Base-by-base conservation (phyloP, 2,329 filamentous ascomycete species). In the Alternaria brassicae region DNA sequence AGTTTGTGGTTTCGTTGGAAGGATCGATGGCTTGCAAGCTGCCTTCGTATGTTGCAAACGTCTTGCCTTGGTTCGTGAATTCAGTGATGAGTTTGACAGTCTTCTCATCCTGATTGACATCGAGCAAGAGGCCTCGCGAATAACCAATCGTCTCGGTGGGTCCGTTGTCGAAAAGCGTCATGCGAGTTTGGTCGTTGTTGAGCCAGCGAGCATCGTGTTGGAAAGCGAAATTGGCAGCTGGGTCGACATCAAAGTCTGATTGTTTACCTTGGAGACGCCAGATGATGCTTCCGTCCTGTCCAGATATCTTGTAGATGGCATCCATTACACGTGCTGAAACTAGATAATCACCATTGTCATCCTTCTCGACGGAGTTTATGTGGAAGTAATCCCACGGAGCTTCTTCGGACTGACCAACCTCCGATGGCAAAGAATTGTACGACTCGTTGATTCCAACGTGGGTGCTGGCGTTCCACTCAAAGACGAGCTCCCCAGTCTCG, bases 31-130 rank as follows among this genome's bases (percentile, higher is more conserved):
- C 53, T 62, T 82, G 80, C 41, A 80, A 56, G 25, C 75, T 78
- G 1, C 81, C 80, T 63, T 80, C 76, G 12, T 73, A 80, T 4
- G 66, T 64, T 3, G 73, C 70, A 28, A 78, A 73, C 23, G 79
- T 77, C 37, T 75, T 65, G 23, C 77, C 59, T 0, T 79, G 75
- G 45, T 80, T 78, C 42, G 73, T 69, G 67, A 79, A 84, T 25
- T 77, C 71, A 17, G 77, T 69, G 12, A 78, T 60, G 4, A 83
- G 71, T 12, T 69, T 71, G 19, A 77, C 83, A 1, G 83, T 85
- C 75, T 79, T 80, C 30, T 53, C 70, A 1, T 70, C 51, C 10
- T 76, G 60, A 55, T 83, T 76, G 9, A 84, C 60, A 2, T 73
- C 65, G 39, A 84, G 60, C 19, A 79, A 71, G 48, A 83, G 68